Conservation (phyloP, 2,329 filamentous ascomycete genomes). For the Cercospora sp. region DNA sequence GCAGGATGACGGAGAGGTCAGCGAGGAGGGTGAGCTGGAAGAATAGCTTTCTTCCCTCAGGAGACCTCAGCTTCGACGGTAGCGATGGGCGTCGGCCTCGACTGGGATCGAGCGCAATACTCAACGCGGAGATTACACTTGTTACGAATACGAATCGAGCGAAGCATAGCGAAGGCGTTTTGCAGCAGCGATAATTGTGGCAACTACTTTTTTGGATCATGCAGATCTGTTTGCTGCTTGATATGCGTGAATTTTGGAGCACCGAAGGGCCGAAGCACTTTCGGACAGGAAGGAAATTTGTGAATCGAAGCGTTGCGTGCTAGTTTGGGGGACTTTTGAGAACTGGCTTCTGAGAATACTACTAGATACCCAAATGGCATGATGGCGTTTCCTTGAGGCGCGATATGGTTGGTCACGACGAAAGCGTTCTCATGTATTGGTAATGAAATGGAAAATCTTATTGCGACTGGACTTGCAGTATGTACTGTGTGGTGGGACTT, state of each 20-base stretch:
- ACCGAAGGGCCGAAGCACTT: neutral
- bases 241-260: neutral
- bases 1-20: constrained; percentile 38
- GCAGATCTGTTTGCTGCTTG: neutral
- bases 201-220: neutral
- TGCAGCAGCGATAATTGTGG: neutral
- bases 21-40: constrained; percentile 52
- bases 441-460: neutral
- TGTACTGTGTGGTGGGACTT: neutral
- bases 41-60: constrained; percentile 37
- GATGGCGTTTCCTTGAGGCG: neutral
- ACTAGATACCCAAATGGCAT: constrained; percentile 2
- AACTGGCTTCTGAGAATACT: constrained; percentile 1
- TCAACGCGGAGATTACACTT: neutral
- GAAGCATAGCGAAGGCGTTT: constrained; percentile 1
- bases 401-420: neutral
- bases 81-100: neutral
- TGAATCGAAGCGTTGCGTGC: neutral
- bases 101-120: neutral
- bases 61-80: neutral
- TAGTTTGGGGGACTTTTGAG: neutral
- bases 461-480: neutral
- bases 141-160: neutral
- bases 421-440: neutral
- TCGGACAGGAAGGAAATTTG: neutral